These are phyloP conservation scores for Calonectria hongkongensis DNA, from an alignment of 2,329 filamentous ascomycete species.

Conservation along the genomic window DNA sequence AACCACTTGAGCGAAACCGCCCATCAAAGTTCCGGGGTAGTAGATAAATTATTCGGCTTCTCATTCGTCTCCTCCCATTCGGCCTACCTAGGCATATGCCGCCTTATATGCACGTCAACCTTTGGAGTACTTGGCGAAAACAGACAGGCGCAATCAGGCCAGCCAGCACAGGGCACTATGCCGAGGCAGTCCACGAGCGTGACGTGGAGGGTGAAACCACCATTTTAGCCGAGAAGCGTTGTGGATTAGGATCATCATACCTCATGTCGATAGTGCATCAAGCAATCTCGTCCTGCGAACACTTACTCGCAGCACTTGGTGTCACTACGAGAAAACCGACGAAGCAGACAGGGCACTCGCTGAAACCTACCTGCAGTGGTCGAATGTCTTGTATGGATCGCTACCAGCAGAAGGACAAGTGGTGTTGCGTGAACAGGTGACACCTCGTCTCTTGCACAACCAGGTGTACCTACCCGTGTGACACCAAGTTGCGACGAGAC, in stretches of 20 bases:
- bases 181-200: conserved; percentile 20
- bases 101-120: conserved; percentile 22
- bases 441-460: conserved; percentile 33
- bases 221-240: conserved; percentile 36
- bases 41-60: neutral
- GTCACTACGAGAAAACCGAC: conserved; percentile 27
- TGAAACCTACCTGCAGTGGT: conserved; percentile 2
- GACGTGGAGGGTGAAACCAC: conserved; percentile 33
- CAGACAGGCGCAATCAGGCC: neutral
- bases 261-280: conserved; percentile 36
- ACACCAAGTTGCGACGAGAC: conserved; percentile 43
- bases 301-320: conserved; percentile 18
- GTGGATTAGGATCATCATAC: conserved; percentile 46
- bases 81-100: neutral
- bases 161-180: neutral
- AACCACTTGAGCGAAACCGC: neutral
- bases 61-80: neutral
- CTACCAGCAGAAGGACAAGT: neutral
- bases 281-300: conserved; percentile 40
- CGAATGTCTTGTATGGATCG: neutral
- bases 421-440: conserved; percentile 25
- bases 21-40: neutral
- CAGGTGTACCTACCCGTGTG: conserved; percentile 36
- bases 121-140: conserved; percentile 18
- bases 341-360: conserved; percentile 20